phyloP scores from a whole-genome alignment of 768 basidiomycete genomes.

The Omphalotus guepiniiformis region DNA sequence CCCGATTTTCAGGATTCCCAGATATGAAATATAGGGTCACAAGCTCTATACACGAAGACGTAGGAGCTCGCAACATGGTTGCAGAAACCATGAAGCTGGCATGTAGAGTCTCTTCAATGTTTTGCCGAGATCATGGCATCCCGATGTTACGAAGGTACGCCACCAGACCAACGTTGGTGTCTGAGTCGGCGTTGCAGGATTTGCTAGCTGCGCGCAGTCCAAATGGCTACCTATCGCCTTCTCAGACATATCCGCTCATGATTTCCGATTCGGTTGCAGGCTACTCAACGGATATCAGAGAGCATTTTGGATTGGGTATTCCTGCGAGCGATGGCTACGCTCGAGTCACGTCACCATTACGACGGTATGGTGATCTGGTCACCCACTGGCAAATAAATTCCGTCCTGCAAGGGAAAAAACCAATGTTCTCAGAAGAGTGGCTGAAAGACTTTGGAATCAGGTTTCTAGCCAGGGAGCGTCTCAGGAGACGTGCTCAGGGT shows the following conservation, averaged over 20 bases:
- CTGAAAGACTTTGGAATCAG: slow-evolving; percentile 39
- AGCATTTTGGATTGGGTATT: slow-evolving; percentile 70
- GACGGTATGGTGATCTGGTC: slow-evolving; percentile 79
- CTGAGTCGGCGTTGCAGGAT: slow-evolving; percentile 33
- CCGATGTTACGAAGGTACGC: slow-evolving; percentile 60
- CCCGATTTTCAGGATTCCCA: slow-evolving; percentile 48
- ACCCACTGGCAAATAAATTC: slow-evolving; percentile 94
- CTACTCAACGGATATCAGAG: slow-evolving; percentile 50
- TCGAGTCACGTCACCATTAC: slow-evolving; percentile 81
- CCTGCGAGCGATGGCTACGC: slow-evolving; percentile 74
- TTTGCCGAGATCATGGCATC: slow-evolving; percentile 54
- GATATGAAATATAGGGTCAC: slow-evolving; percentile 42
- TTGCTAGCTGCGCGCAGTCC: slow-evolving; percentile 47
- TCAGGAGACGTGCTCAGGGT: slow-evolving; percentile 24
- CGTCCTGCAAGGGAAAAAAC: slow-evolving; percentile 46
- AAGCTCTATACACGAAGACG: slow-evolving; percentile 16
- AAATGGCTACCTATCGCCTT: slow-evolving; percentile 37
- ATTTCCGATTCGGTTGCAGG: slow-evolving; percentile 31
- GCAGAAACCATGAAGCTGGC: slow-evolving; percentile 83
- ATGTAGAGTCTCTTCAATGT: slow-evolving; percentile 68
- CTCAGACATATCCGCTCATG: slow-evolving; percentile 26
- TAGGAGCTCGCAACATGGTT: slow-evolving; percentile 54
- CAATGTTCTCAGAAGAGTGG: slow-evolving; percentile 43
- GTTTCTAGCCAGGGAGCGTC: slow-evolving; percentile 32
- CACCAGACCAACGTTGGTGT: slow-evolving; percentile 24